A percentile compares a stretch with the other conserved stretches of the same genome.
Evolutionary conservation across 2,329 filamentous ascomycete genomes (phyloP).

Genomic region (Apiospora pterosperma): DNA sequence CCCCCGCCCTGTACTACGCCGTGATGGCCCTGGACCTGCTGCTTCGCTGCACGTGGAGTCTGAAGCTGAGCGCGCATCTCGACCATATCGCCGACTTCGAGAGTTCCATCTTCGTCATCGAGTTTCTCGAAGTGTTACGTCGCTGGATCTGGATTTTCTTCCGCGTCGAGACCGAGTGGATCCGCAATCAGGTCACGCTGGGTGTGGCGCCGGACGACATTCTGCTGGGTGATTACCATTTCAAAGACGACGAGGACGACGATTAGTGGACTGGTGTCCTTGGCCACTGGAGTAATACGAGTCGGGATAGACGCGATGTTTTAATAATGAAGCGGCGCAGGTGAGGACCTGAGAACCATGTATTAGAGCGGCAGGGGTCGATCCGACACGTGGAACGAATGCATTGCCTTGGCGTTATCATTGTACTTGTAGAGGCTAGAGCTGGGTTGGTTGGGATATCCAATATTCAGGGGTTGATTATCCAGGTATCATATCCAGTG

Average conservation of each 20-base stretch:
- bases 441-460: background rate
- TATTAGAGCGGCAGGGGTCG: background rate
- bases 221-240: conserved; percentile 67
- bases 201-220: conserved; percentile 68
- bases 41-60: conserved; percentile 85
- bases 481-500: background rate
- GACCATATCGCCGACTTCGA: conserved; percentile 85
- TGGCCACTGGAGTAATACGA: background rate
- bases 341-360: background rate
- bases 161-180: conserved; percentile 90
- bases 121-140: conserved; percentile 81
- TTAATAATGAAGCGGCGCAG: background rate
- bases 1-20: conserved; percentile 73
- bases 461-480: background rate
- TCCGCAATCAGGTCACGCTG: conserved; percentile 47
- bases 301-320: background rate
- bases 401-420: conserved; percentile 16
- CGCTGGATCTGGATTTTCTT: conserved; percentile 98
- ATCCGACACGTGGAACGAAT: conserved; percentile 2
- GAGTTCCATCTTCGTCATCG: conserved; percentile 81
- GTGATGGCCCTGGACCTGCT: conserved; percentile 77
- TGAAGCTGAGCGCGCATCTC: conserved; percentile 80
- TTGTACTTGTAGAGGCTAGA: background rate
- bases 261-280: conserved; percentile 13
- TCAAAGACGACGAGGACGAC: conserved; percentile 54